A percentile compares a stretch with the other conserved stretches of the same genome.
Evolutionary conservation across 2,329 filamentous ascomycete genomes (phyloP).

Genomic region (Colletotrichum sp.): DNA sequence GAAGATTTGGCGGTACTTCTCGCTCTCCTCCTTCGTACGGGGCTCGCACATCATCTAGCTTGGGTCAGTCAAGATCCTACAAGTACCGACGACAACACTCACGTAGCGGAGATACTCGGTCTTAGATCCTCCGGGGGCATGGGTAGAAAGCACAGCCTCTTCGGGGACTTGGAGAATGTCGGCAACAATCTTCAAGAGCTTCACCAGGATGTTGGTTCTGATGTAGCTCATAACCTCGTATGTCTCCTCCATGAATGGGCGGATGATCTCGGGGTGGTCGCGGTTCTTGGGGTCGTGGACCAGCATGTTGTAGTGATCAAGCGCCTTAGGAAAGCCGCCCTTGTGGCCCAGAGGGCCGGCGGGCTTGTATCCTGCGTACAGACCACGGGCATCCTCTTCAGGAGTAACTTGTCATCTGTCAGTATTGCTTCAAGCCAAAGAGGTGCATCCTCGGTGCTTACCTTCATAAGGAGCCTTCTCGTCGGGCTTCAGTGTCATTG

Average conservation of each 20-base stretch:
- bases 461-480: slow-evolving; percentile 32
- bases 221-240: slow-evolving; percentile 31
- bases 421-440: fast-evolving
- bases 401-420: slow-evolving; percentile 23
- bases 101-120: slow-evolving; percentile 43
- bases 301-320: slow-evolving; percentile 5
- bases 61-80: background rate
- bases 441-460: background rate
- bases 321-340: background rate
- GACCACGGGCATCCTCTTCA: slow-evolving; percentile 30
- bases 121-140: slow-evolving; percentile 36
- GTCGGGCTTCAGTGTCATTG: slow-evolving; percentile 29
- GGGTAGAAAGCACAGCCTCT: slow-evolving; percentile 37
- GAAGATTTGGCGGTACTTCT: slow-evolving; percentile 40
- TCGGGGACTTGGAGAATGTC: slow-evolving; percentile 42
- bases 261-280: slow-evolving; percentile 24
- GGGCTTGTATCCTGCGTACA: slow-evolving; percentile 33
- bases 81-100: background rate
- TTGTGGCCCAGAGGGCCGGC: slow-evolving; percentile 27
- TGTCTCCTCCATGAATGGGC: slow-evolving; percentile 27
- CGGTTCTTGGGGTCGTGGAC: slow-evolving; percentile 29
- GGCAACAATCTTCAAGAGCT: slow-evolving; percentile 41
- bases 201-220: slow-evolving; percentile 30
- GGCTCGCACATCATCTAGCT: slow-evolving; percentile 41
- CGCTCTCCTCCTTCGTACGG: slow-evolving; percentile 36